phyloP scores from a whole-genome alignment of 306 rosid genomes.

The Citrullus mucosospermus region DNA sequence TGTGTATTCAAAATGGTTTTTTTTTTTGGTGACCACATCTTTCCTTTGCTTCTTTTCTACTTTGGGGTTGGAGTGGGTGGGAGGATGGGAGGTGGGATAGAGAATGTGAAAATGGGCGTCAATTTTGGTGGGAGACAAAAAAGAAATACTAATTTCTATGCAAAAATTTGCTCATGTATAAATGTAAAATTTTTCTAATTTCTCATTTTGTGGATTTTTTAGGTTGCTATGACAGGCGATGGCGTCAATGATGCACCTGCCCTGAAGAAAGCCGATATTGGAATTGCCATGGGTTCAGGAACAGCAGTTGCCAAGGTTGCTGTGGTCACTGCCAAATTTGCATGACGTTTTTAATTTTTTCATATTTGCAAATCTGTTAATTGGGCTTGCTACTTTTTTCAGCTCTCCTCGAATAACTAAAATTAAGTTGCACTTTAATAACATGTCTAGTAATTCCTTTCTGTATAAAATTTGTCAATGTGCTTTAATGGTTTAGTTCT shows the following conservation, averaged over 20 bases:
- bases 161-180: background rate
- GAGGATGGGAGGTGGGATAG: background rate
- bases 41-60: background rate
- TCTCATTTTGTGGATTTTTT: slow-evolving; percentile 13
- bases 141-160: background rate
- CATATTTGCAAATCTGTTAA: background rate
- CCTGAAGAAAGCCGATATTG: slow-evolving; percentile 90
- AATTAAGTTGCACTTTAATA: background rate
- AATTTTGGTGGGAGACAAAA: background rate
- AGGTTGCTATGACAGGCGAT: slow-evolving; percentile 99
- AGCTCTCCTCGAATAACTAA: background rate
- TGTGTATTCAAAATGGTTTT: background rate
- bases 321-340: background rate
- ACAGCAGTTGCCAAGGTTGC: slow-evolving; percentile 96
- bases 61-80: background rate
- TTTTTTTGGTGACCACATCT: background rate
- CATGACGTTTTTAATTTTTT: background rate
- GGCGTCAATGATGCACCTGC: slow-evolving; percentile 99
- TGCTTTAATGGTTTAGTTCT: background rate
- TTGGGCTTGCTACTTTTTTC: background rate
- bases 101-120: background rate
- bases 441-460: background rate
- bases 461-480: background rate
- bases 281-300: slow-evolving; percentile 99
- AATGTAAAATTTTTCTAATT: slow-evolving; percentile 5